Base-by-base conservation (phyloP, 306 rosid genomes). In the Aeschynomene evenia region DNA sequence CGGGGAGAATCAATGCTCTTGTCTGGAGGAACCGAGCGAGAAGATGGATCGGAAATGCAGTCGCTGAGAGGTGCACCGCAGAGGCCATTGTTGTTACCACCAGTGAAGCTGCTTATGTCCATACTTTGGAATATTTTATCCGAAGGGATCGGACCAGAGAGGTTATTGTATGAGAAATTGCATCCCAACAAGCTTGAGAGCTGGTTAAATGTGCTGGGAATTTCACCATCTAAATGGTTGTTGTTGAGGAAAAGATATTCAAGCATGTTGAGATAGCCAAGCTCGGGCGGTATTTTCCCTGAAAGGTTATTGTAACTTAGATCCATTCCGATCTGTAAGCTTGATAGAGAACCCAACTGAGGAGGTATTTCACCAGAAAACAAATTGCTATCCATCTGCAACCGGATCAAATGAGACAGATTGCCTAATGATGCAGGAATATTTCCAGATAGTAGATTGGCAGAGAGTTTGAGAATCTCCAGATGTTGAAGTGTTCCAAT, bases 251-350 rank as follows among this genome's bases (percentile, higher is more conserved):
- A 58, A 52, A 95, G 89, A 71, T 56, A 80, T 60, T 81, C 88
- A 55, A 95, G 96, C 81, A 89, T 72, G 62, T 72, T 70, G 50
- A 95, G 92, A 58, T 72, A 81, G 11, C 99, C 95, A 55, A 95
- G 96, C 70, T 75, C 77, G 28, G 87, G 43, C 0, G 96, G 97
- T 63, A 95, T 89, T 42, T 45, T 77, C 63, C 99, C 96, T 6
- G 82, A 80, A 52, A 95, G 88, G 71, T 87, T 85, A 63, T 95
- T 95, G 75, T 72, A 78, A 73, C 99, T 89, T 60, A 95, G 92
- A 89, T 95, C 85, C 97, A 95, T 68, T 22, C 86, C 95, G 58
- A 95, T 95, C 83, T 87, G 97, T 80, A 95, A 86, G 82, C 92
- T 84, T 66, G 88, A 81, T 70, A 91, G 92, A 28, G 74, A 83